phyloP scores from a whole-genome alignment of 73 alveolate genomes.

The Paramecium pentaurelia region DNA sequence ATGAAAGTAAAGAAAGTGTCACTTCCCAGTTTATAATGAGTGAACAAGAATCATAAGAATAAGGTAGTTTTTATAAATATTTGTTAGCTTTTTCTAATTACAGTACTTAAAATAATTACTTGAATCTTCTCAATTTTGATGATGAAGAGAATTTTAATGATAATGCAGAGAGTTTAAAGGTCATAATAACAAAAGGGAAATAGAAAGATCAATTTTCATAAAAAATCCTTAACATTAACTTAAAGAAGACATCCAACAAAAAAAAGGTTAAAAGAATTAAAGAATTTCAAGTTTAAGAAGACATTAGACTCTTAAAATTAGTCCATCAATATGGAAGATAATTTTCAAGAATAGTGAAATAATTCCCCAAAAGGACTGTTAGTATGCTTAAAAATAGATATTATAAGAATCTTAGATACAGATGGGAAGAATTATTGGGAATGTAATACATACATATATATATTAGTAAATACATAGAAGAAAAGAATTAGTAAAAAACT shows the following conservation, averaged over 20 bases:
- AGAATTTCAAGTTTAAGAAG: neutral
- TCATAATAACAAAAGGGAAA: neutral
- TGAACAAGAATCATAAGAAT: neutral
- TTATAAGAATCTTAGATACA: neutral
- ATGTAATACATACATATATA: neutral
- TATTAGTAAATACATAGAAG: neutral
- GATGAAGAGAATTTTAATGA: neutral
- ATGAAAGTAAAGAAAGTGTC: neutral
- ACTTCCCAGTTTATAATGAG: neutral
- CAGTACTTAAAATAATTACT: neutral
- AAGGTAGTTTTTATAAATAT: neutral
- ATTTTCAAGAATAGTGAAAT: neutral
- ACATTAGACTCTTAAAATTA: neutral
- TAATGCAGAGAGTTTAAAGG: neutral
- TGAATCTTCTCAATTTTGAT: neutral
- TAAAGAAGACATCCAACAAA: neutral
- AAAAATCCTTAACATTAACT: neutral
- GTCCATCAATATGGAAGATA: neutral
- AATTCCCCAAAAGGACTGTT: neutral
- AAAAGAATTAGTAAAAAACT: neutral
- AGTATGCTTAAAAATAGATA: conserved; percentile 31
- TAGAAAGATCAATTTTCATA: neutral
- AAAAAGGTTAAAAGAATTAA: neutral
- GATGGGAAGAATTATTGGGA: neutral
- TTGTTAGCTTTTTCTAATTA: neutral